Percentiles rank a stretch among this genome's conserved stretches.
Evolutionary conservation across 129 eudicot genomes (phyloP).

Genomic region (Erigeron canadensis): DNA sequence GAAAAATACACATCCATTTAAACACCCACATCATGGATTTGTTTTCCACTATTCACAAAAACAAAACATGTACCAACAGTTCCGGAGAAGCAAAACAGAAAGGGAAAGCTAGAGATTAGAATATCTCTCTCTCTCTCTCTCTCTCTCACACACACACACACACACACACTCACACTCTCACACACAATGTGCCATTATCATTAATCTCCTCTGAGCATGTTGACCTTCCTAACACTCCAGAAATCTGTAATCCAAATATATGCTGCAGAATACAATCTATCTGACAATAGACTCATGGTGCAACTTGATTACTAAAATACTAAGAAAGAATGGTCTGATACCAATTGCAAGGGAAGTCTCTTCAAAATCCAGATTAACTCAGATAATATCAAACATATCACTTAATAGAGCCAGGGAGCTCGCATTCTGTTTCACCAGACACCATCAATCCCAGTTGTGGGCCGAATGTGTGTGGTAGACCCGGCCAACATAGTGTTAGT

Average conservation of each 20-base stretch:
- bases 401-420: no score
- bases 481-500: no score
- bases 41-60: not conserved
- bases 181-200: not conserved
- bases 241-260: not conserved
- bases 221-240: not conserved
- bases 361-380: no score
- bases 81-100: slow-evolving; percentile 8
- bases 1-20: slow-evolving; percentile 12
- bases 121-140: not conserved
- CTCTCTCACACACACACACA: no score
- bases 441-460: no score
- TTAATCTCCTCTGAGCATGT: not conserved
- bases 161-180: no score
- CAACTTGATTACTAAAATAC: not conserved
- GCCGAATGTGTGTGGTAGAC: no score
- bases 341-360: no score
- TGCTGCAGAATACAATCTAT: not conserved
- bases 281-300: not conserved
- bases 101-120: not conserved
- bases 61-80: slow-evolving; percentile 10
- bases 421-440: no score
- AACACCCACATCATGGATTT: slow-evolving; percentile 11
- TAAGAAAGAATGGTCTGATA: not conserved
- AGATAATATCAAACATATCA: no score